Conservation (phyloP, 208 protist species). For the Trypanosoma scelopori region DNA sequence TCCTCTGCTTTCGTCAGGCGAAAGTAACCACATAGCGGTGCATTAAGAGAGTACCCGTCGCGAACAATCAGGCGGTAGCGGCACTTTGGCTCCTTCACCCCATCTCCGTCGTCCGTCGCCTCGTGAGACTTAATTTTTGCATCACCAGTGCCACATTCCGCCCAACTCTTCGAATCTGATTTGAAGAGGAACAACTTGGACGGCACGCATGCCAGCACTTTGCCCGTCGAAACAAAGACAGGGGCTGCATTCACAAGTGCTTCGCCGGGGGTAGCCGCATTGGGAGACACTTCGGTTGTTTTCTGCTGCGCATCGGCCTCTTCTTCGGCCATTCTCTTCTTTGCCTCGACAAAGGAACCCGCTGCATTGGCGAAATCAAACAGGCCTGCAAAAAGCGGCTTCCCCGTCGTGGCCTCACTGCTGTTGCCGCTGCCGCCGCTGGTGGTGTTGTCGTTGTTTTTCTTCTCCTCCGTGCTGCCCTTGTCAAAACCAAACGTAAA, state of each 20-base stretch:
- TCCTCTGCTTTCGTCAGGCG: slow-evolving; percentile 44
- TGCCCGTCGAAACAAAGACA: slow-evolving; percentile 26
- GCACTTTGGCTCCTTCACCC: slow-evolving; percentile 21
- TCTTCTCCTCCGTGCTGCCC: background rate
- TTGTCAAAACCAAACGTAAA: slow-evolving; percentile 8
- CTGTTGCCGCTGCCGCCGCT: background rate
- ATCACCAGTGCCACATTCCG: slow-evolving; percentile 67
- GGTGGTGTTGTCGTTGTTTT: background rate
- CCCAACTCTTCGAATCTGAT: slow-evolving; percentile 53
- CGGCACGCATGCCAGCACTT: slow-evolving; percentile 50
- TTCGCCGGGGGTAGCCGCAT: slow-evolving; percentile 6
- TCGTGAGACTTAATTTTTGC: slow-evolving; percentile 58
- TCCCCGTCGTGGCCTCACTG: background rate
- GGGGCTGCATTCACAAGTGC: slow-evolving; percentile 25
- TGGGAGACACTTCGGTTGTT: background rate
- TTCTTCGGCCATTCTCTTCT: slow-evolving; percentile 50
- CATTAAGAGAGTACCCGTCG: slow-evolving; percentile 81
- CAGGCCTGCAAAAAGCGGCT: slow-evolving; percentile 17
- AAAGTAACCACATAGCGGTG: slow-evolving; percentile 46
- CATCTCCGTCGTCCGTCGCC: slow-evolving; percentile 17
- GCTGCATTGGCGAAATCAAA: slow-evolving; percentile 71
- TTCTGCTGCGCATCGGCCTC: slow-evolving; percentile 9
- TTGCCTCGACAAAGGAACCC: slow-evolving; percentile 72
- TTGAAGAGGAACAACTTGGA: slow-evolving; percentile 73
- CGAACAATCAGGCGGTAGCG: slow-evolving; percentile 76